phyloP scores from a whole-genome alignment of 176 grass and related monocot species.

The Avena atlantica region DNA sequence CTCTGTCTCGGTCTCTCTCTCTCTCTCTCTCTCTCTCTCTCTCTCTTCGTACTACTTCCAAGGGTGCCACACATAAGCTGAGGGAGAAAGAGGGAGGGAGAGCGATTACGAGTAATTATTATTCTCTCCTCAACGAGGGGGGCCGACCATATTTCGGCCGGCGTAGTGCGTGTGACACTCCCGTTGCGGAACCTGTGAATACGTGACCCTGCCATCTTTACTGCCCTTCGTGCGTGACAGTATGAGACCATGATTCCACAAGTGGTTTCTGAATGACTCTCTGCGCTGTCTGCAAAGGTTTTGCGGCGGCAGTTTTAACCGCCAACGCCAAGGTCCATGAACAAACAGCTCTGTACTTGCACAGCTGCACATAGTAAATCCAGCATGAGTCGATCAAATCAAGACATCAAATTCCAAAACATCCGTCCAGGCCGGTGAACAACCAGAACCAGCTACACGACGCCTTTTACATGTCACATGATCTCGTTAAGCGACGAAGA shows the following conservation, averaged over 20 bases:
- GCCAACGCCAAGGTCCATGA: neutral
- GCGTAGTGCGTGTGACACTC: conserved; percentile 39
- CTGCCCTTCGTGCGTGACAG: conserved; percentile 6
- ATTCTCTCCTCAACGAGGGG: neutral
- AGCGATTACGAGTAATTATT: conserved; percentile 6
- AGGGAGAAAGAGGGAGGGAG: neutral
- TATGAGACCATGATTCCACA: no score
- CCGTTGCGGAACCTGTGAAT: neutral
- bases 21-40: neutral
- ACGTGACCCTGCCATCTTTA: conserved; percentile 29
- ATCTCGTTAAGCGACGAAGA: conserved; percentile 31
- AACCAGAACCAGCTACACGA: neutral
- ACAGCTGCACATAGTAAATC: neutral
- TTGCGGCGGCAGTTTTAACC: conserved; percentile 22
- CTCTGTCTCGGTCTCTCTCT: conserved; percentile 2
- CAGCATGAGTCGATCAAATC: neutral
- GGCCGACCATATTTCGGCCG: neutral
- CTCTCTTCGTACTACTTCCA: conserved; percentile 14
- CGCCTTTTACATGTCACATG: conserved; percentile 37
- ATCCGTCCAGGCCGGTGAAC: neutral
- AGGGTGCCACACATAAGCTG: conserved; percentile 13
- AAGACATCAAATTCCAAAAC: neutral
- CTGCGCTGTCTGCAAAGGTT: neutral
- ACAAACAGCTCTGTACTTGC: neutral
- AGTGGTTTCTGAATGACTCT: neutral